These are phyloP conservation scores for Tetrapisispora namnaoensis DNA, from an alignment of 805 yeast genomes.

Conservation along the genomic window DNA sequence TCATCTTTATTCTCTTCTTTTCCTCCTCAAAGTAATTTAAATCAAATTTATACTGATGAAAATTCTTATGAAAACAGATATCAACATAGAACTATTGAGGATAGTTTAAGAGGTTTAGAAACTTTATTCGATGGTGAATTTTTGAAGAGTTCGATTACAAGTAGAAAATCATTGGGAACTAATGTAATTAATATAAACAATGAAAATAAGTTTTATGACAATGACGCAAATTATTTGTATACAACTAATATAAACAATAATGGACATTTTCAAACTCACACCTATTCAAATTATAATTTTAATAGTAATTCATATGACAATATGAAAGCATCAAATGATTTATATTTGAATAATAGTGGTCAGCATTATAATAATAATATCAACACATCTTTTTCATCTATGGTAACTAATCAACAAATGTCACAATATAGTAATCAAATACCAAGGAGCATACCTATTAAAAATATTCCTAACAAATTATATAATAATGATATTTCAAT, in stretches of 20 bases:
- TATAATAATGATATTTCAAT: neutral
- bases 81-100: constrained; percentile 6
- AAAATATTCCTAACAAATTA: neutral
- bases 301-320: neutral
- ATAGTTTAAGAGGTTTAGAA: constrained; percentile 16
- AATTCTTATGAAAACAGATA: neutral
- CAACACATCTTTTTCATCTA: neutral
- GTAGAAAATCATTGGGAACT: neutral
- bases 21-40: neutral
- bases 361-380: neutral
- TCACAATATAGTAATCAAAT: neutral
- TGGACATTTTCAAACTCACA: neutral
- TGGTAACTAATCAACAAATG: neutral
- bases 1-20: neutral
- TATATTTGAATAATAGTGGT: neutral
- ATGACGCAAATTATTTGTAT: no score
- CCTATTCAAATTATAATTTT: neutral
- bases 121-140: neutral
- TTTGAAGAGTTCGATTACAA: neutral
- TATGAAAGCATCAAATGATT: no score
- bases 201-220: neutral
- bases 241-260: no score
- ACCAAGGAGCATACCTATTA: neutral
- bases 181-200: neutral
- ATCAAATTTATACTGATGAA: neutral